Conservation (phyloP, 768 basidiomycete species). For the Agaricus subrufescens region DNA sequence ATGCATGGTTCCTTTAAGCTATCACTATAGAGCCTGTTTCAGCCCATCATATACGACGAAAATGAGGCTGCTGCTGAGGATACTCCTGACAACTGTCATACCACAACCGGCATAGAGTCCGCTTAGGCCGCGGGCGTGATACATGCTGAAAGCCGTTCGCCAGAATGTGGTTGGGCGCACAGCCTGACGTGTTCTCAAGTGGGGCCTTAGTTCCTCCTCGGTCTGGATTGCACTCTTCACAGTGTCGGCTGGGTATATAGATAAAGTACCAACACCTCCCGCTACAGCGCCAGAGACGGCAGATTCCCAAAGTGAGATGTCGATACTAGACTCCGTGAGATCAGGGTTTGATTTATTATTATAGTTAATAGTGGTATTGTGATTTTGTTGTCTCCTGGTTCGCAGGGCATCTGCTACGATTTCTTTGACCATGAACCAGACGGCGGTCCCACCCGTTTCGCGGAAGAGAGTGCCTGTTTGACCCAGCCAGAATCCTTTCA, state of each 20-base stretch:
- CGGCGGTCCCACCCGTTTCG: constrained; percentile 81
- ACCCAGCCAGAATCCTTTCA: constrained; percentile 79
- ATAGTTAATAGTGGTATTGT: neutral
- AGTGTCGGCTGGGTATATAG: constrained; percentile 86
- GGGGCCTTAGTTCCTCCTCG: constrained; percentile 63
- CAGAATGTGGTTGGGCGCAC: constrained; percentile 40
- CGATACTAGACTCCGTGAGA: constrained; percentile 11
- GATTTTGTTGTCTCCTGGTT: constrained; percentile 30
- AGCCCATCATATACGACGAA: constrained; percentile 86
- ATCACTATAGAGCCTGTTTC: constrained; percentile 28
- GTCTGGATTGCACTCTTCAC: constrained; percentile 92
- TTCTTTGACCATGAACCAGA: constrained; percentile 89
- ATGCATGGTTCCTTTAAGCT: no score
- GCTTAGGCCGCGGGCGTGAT: constrained; percentile 61
- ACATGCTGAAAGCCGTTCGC: constrained; percentile 65
- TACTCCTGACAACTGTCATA: constrained; percentile 75
- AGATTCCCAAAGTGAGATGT: constrained; percentile 65
- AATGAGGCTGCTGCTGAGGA: constrained; percentile 85
- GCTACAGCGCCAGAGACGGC: constrained; percentile 76
- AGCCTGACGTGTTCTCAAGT: constrained; percentile 16
- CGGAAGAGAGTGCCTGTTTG: constrained; percentile 84
- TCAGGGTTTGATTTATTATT: neutral
- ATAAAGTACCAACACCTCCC: constrained; percentile 74
- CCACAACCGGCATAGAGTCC: constrained; percentile 90
- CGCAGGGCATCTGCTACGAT: constrained; percentile 62